Percentiles rank a stretch among this genome's conserved stretches.
Evolutionary conservation across 176 grass and related monocot genomes (phyloP).

Genomic region (Oryza officinalis): DNA sequence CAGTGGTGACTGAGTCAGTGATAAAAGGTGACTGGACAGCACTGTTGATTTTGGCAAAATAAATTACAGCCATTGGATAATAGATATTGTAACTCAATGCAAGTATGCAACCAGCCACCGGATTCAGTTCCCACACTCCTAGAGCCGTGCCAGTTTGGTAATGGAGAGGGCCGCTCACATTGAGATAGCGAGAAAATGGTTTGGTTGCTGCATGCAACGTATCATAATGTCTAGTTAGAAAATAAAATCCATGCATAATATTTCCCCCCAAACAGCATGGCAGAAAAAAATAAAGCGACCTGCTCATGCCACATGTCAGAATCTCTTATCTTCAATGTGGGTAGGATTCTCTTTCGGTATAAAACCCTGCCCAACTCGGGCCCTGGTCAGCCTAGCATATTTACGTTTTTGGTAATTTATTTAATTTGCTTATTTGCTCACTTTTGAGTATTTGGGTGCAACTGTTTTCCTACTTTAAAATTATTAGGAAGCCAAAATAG

Average conservation of each 20-base stretch:
- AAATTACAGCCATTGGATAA: not conserved
- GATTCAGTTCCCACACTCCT: not conserved
- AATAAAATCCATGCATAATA: not conserved
- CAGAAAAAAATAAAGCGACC: not conserved
- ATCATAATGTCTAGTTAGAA: not conserved
- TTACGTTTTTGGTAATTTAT: not conserved
- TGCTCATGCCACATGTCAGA: not conserved
- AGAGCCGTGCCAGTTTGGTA: not conserved
- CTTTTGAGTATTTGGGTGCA: not conserved
- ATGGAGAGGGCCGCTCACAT: not conserved
- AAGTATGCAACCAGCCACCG: not conserved
- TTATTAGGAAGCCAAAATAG: constrained; percentile 15
- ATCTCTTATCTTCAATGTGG: not conserved
- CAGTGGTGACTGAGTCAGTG: not conserved
- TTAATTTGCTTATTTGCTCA: not conserved
- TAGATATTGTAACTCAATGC: not conserved
- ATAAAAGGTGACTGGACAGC: not conserved
- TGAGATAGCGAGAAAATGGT: not conserved
- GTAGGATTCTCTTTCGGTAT: not conserved
- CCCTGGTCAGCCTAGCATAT: not conserved
- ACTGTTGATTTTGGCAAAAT: not conserved
- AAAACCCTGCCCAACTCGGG: not conserved
- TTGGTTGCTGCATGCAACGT: not conserved
- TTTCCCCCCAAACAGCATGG: not conserved
- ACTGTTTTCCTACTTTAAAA: constrained; percentile 5